phyloP scores from a whole-genome alignment of 1,284 basidiomycete species.

The Cutaneotrichosporon cavernicola region DNA sequence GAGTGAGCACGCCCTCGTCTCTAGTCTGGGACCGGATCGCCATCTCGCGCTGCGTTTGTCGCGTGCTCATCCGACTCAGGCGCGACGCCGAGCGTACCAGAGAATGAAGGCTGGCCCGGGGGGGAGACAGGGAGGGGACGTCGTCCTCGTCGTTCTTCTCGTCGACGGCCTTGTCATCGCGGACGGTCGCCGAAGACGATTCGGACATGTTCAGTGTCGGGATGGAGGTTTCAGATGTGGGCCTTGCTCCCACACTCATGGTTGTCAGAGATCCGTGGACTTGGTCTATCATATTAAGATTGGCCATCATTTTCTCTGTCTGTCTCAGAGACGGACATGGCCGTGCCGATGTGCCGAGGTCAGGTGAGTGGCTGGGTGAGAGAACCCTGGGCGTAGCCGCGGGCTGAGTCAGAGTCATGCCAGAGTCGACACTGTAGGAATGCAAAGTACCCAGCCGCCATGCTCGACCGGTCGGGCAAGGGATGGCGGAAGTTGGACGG shows the following conservation, averaged over 20 bases:
- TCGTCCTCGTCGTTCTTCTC: background rate
- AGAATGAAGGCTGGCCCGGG: background rate
- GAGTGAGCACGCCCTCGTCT: constrained; percentile 11
- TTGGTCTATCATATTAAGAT: too few species aligned
- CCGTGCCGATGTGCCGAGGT: background rate
- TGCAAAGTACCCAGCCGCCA: too few species aligned
- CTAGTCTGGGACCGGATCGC: constrained; percentile 14
- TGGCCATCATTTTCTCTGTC: background rate
- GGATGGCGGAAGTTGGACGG: too few species aligned
- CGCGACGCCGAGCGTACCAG: background rate
- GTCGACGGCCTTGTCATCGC: background rate
- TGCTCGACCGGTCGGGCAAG: too few species aligned
- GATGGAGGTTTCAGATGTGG: background rate
- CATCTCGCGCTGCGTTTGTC: constrained; percentile 14
- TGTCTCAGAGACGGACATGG: background rate
- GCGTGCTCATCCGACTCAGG: background rate
- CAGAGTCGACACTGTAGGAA: background rate
- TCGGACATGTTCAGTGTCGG: background rate
- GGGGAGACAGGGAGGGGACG: too few species aligned
- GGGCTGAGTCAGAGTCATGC: background rate
- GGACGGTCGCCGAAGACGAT: background rate
- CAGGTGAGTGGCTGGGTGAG: background rate
- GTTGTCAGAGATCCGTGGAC: too few species aligned
- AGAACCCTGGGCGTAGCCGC: background rate
- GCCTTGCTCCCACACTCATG: too few species aligned